Evolutionary conservation across 441 rosid genomes (phyloP).

Genomic region (Mallotus japonicus): DNA sequence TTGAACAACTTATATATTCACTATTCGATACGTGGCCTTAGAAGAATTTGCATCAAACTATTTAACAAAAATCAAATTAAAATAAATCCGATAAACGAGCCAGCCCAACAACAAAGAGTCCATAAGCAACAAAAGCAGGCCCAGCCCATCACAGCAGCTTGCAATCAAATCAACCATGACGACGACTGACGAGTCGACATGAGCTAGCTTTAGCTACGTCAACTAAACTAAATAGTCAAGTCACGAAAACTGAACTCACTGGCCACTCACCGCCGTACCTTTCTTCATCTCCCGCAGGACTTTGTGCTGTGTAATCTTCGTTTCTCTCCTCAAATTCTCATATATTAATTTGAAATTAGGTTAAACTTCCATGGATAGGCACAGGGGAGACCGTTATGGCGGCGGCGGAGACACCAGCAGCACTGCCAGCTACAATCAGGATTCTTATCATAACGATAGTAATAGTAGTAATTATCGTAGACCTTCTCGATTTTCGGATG

Average conservation of each 20-base stretch:
- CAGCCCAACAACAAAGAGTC: too few species aligned
- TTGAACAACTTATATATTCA: too few species aligned
- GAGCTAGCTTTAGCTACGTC: too few species aligned
- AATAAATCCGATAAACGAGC: neutral
- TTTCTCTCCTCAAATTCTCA: neutral
- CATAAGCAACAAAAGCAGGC: neutral
- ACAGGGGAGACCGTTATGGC: slow-evolving; percentile 65
- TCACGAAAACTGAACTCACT: too few species aligned
- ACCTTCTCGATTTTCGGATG: slow-evolving; percentile 41
- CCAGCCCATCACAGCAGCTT: too few species aligned
- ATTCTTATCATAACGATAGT: slow-evolving; percentile 28
- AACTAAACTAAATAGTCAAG: too few species aligned
- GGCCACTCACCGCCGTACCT: neutral
- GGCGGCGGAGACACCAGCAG: slow-evolving; percentile 18
- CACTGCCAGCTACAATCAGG: slow-evolving; percentile 32
- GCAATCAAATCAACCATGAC: too few species aligned
- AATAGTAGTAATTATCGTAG: slow-evolving; percentile 26
- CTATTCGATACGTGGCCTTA: too few species aligned
- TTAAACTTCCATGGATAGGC: slow-evolving; percentile 55
- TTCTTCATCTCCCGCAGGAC: neutral
- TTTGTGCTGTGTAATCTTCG: neutral
- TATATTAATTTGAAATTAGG: neutral
- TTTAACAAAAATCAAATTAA: too few species aligned
- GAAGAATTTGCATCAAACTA: too few species aligned
- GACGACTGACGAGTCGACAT: too few species aligned